Conservation (phyloP, 2,329 filamentous ascomycete genomes). For the Colletotrichum sp. region DNA sequence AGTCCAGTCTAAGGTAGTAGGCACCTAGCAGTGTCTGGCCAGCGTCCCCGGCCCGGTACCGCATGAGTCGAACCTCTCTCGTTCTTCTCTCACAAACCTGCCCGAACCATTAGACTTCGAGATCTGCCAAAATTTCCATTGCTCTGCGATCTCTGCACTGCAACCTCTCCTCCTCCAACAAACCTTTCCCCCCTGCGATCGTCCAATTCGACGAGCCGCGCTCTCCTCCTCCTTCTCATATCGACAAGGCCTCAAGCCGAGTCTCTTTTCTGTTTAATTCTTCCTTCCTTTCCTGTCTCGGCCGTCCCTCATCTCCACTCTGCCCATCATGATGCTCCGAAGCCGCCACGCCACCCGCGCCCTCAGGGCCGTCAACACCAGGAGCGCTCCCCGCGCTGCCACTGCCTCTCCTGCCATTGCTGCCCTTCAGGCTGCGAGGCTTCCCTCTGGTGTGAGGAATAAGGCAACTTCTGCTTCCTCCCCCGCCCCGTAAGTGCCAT, state of each 20-base stretch:
- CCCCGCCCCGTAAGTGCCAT: constrained; percentile 54
- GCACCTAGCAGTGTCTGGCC: neutral
- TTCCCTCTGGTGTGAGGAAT: constrained; percentile 46
- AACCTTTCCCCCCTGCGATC: neutral
- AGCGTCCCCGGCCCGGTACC: neutral
- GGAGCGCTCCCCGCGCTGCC: constrained; percentile 40
- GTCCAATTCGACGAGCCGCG: constrained; percentile 20
- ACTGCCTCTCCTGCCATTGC: constrained; percentile 42
- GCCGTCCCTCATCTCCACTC: constrained; percentile 13
- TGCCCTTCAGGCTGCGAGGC: constrained; percentile 39
- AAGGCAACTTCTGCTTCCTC: constrained; percentile 54
- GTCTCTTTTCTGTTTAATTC: neutral
- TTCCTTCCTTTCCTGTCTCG: neutral
- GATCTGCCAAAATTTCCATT: constrained; percentile 4
- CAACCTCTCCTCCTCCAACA: neutral
- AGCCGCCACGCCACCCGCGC: constrained; percentile 51
- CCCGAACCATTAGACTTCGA: neutral
- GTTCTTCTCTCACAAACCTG: neutral
- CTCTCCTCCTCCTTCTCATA: neutral
- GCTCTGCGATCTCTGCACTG: constrained; percentile 2
- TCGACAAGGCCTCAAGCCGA: constrained; percentile 13
- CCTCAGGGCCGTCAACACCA: constrained; percentile 46
- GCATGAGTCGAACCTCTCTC: neutral
- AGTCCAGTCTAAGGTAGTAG: neutral
- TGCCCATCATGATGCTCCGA: constrained; percentile 48